Conservation (phyloP, 2,329 filamentous ascomycete genomes). For the Diaporthe amygdali region DNA sequence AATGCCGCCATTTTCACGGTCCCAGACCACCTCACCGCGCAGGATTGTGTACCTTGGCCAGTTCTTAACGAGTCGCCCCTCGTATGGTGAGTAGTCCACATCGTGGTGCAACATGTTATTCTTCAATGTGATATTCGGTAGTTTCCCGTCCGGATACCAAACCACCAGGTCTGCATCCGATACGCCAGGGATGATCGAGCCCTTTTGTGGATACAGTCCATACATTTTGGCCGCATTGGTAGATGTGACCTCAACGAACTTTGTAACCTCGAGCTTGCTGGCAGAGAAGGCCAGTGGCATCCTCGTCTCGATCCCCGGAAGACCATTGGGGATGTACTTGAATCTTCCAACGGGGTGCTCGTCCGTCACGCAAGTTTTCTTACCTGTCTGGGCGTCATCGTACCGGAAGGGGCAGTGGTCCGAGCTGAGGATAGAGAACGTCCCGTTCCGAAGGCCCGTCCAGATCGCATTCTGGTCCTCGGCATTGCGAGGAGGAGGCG, state of each 20-base stretch:
- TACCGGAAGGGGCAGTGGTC: conserved; percentile 54
- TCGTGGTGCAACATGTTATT: conserved; percentile 64
- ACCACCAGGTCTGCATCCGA: conserved; percentile 61
- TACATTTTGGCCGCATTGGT: conserved; percentile 63
- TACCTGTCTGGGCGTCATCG: conserved; percentile 48
- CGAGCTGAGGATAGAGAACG: conserved; percentile 55
- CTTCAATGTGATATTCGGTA: conserved; percentile 48
- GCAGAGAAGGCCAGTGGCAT: conserved; percentile 51
- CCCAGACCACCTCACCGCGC: conserved; percentile 62
- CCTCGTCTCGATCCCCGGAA: conserved; percentile 61
- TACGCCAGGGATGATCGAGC: conserved; percentile 52
- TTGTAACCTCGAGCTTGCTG: conserved; percentile 45
- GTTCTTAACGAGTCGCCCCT: conserved; percentile 57
- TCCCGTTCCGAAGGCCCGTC: conserved; percentile 54
- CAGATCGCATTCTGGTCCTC: conserved; percentile 57
- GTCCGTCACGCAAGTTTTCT: conserved; percentile 52
- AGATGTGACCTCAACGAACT: conserved; percentile 58
- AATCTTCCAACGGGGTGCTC: conserved; percentile 53
- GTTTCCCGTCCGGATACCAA: conserved; percentile 56
- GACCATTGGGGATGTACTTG: conserved; percentile 61
- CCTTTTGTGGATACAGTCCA: conserved; percentile 56
- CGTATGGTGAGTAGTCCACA: conserved; percentile 67
- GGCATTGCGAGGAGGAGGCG: conserved; percentile 54
- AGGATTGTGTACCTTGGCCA: conserved; percentile 67
- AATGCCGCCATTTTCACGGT: conserved; percentile 54